phyloP scores from a whole-genome alignment of 345 rosid species.

The Angophora floribunda region DNA sequence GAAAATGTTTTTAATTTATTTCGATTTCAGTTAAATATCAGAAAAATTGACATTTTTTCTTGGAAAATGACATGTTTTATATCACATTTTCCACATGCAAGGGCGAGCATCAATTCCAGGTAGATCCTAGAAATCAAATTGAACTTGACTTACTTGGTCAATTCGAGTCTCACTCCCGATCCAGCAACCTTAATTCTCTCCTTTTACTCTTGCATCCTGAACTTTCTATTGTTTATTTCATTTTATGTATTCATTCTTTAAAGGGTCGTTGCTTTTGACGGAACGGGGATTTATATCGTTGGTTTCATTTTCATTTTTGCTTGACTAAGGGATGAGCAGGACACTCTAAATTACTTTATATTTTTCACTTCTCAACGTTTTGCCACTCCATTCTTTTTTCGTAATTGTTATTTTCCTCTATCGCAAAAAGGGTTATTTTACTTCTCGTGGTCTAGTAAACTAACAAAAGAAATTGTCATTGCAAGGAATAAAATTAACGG shows the following conservation, averaged over 20 bases:
- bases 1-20: no score
- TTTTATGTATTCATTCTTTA: background rate
- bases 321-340: background rate
- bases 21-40: accelerated
- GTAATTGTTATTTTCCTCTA: accelerated
- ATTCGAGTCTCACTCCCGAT: no score
- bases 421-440: background rate
- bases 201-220: background rate
- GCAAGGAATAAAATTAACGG: background rate
- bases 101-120: accelerated
- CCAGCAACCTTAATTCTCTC: background rate
- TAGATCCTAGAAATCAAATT: background rate
- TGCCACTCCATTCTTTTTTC: accelerated
- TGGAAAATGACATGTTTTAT: no score
- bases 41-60: no score
- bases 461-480: background rate
- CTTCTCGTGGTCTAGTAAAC: background rate
- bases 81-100: accelerated
- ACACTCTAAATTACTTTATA: background rate
- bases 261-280: background rate
- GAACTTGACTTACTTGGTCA: background rate
- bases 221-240: background rate
- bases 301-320: background rate
- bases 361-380: background rate
- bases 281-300: accelerated